Conservation (phyloP, 257 asterid genomes). For the Solanum clarkiae region DNA sequence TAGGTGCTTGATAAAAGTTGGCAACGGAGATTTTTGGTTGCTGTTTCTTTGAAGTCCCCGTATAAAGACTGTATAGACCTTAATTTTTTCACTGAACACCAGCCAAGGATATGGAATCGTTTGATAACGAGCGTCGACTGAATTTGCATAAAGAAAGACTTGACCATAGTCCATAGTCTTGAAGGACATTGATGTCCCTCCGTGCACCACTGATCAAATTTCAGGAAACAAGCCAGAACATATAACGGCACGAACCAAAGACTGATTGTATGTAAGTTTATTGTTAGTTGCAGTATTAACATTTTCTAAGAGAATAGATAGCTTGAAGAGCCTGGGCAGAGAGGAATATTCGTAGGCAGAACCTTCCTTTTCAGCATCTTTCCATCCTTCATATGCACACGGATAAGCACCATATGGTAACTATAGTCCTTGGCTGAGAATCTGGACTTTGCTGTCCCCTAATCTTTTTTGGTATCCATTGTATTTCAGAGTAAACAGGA, state of each 20-base stretch:
- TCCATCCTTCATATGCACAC: constrained; percentile 99
- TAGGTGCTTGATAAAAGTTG: too few species aligned
- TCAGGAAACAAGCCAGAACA: constrained; percentile 98
- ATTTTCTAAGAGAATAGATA: constrained; percentile 83
- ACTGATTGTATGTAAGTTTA: constrained; percentile 54
- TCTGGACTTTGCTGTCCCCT: constrained; percentile 92
- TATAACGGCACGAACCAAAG: constrained; percentile 94
- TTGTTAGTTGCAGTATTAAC: constrained; percentile 48
- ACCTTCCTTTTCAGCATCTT: constrained; percentile 98
- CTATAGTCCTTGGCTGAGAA: constrained; percentile 98
- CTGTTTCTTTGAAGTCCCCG: constrained; percentile 30
- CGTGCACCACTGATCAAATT: constrained; percentile 82
- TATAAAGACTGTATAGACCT: constrained; percentile 84
- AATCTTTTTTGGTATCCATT: neutral
- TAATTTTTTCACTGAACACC: constrained; percentile 95
- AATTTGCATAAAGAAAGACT: constrained; percentile 84
- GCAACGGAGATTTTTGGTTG: too few species aligned
- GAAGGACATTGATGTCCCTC: constrained; percentile 95
- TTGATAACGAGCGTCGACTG: constrained; percentile 96
- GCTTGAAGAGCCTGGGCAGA: constrained; percentile 97
- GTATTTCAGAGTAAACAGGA: constrained; percentile 43
- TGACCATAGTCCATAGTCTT: constrained; percentile 98
- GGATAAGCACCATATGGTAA: constrained; percentile 99
- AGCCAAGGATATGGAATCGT: constrained; percentile 91
- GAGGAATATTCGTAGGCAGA: constrained; percentile 87